phyloP scores from a whole-genome alignment of 768 basidiomycete species.

The Mrakia gelida region DNA sequence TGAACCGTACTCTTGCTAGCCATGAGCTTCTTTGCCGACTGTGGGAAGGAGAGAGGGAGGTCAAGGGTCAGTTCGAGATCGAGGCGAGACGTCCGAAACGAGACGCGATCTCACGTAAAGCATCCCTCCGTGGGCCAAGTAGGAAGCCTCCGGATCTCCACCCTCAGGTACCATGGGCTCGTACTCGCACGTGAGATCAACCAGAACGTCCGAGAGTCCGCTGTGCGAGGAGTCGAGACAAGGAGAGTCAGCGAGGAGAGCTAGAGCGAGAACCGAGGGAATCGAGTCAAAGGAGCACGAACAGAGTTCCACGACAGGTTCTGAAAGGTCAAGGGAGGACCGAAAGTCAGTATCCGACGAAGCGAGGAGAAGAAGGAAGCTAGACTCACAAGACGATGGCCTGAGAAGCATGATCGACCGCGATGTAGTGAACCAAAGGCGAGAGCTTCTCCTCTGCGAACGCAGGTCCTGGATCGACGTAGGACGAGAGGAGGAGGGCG shows the following conservation, averaged over 20 bases:
- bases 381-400: constrained; percentile 41
- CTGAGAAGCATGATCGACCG: constrained; percentile 43
- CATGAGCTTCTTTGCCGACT: constrained; percentile 39
- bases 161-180: constrained; percentile 39
- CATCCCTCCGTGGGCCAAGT: constrained; percentile 45
- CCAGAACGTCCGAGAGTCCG: constrained; percentile 46
- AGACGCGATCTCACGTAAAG: constrained; percentile 33
- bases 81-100: background rate
- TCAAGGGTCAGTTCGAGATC: background rate
- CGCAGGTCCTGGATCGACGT: constrained; percentile 40
- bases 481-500: constrained; percentile 44
- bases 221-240: background rate
- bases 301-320: constrained; percentile 44
- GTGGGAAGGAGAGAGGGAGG: background rate
- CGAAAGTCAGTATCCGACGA: background rate
- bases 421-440: constrained; percentile 43
- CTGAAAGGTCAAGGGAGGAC: constrained; percentile 21
- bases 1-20: constrained; percentile 42
- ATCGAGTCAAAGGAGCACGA: background rate
- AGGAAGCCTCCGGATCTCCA: constrained; percentile 39
- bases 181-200: constrained; percentile 47
- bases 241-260: background rate
- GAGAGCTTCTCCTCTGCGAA: constrained; percentile 38
- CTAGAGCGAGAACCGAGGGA: background rate
- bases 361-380: constrained; percentile 11